Base-by-base conservation (phyloP, 2,329 filamentous ascomycete species). In the Raffaelea ambrosiae region DNA sequence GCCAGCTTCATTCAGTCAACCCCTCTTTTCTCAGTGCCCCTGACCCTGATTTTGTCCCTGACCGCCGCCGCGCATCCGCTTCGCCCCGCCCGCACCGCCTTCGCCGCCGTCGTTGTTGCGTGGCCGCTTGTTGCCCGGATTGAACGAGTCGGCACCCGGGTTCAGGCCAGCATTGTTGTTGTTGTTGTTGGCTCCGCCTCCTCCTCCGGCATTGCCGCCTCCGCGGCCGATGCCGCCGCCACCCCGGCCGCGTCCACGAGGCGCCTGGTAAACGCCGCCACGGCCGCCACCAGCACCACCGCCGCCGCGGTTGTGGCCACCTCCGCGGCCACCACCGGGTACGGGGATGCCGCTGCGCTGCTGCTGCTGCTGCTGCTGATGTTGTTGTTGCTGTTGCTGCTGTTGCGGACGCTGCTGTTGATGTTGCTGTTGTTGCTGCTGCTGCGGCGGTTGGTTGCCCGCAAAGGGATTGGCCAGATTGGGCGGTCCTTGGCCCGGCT, bases 101-200 rank as follows among this genome's bases (percentile, higher is more conserved):
- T 61, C 63, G 9, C 54, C 54, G 39, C 67, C 66, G 14, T 60
- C 62, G 48, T 79, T 76, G 48, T 75, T 74, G 23, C 76, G 67
- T 19, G 72, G 67, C 33, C 76, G 67, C 61, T 80, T 79, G 55
- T 71, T 75, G 20, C 74, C 73, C 16, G 72, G 69, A 23, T 76
- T 74, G 54, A 76, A 72, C 51, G 74, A 73, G 11, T 75, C 73
- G 14, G 70, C 75, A 11, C 66, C 63, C 2, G 70, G 68, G 57
- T 73, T 78, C 35, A 79, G 57, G 20, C 71, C 64, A 9, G 63
- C 64, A 48, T 68, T 68, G 43, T n/a, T n/a, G n/a, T n/a, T n/a
- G n/a, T n/a, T n/a, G n/a, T n/a, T n/a, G n/a, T n/a, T n/a, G n/a
- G 68, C 69, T 42, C 65, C 54, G 21, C 59, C 64, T 42, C 63